phyloP scores from a whole-genome alignment of 306 rosid species.

The Cucurbita argyrosperma region DNA sequence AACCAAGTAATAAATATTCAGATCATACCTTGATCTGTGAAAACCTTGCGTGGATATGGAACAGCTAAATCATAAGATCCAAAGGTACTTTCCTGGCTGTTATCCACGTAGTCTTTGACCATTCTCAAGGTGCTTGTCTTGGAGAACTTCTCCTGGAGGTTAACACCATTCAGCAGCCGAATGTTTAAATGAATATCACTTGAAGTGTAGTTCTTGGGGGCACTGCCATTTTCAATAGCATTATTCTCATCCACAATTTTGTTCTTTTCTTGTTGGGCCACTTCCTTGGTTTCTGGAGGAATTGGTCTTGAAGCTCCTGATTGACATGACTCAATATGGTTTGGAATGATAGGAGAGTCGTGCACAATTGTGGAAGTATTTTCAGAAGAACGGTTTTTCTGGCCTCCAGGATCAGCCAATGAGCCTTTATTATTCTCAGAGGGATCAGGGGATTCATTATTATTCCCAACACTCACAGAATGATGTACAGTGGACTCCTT shows the following conservation, averaged over 20 bases:
- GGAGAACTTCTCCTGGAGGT: slow-evolving; percentile 33
- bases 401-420: not conserved
- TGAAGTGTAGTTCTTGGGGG: not conserved
- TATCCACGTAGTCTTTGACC: slow-evolving; percentile 30
- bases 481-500: slow-evolving; percentile 9
- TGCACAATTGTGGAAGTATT: not conserved
- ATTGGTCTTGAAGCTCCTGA: slow-evolving; percentile 13
- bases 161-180: slow-evolving; percentile 28
- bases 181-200: slow-evolving; percentile 34
- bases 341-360: slow-evolving; percentile 1
- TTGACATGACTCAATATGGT: slow-evolving; percentile 8
- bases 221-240: slow-evolving; percentile 2
- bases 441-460: slow-evolving; percentile 9
- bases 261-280: slow-evolving; percentile 3
- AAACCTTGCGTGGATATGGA: slow-evolving; percentile 51
- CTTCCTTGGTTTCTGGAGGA: slow-evolving; percentile 9
- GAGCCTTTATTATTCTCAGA: slow-evolving; percentile 4
- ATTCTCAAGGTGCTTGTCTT: slow-evolving; percentile 25
- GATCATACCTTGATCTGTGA: slow-evolving; percentile 26
- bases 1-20: not conserved
- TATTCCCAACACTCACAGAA: slow-evolving; percentile 4
- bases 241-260: slow-evolving; percentile 13
- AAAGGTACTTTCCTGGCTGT: slow-evolving; percentile 14
- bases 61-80: slow-evolving; percentile 43
- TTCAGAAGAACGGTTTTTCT: slow-evolving; percentile 2